phyloP scores from a whole-genome alignment of 1,284 basidiomycete species.

The Ceratorhiza oryzae-sativae region DNA sequence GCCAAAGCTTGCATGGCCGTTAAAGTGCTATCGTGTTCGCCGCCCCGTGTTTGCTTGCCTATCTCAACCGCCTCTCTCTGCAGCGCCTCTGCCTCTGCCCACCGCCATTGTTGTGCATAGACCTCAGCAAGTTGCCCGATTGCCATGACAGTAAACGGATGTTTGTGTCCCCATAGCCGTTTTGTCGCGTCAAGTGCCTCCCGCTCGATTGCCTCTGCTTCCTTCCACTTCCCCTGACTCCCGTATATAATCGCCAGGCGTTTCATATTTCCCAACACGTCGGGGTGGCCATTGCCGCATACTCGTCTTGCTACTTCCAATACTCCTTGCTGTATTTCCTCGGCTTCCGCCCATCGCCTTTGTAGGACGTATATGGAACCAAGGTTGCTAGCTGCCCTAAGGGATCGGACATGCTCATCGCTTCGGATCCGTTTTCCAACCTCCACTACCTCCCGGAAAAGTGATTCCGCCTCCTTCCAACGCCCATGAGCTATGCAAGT shows the following conservation, averaged over 20 bases:
- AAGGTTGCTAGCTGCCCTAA: neutral
- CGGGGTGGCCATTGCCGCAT: neutral
- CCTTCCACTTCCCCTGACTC: neutral
- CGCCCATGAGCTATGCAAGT: neutral
- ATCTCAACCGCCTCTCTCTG: neutral
- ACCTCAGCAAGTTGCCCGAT: neutral
- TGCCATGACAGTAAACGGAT: neutral
- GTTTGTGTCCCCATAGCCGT: neutral
- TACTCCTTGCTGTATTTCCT: neutral
- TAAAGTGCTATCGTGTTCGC: neutral
- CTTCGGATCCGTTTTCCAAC: neutral
- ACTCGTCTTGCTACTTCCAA: neutral
- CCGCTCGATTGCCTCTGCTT: neutral
- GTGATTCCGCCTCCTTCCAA: neutral
- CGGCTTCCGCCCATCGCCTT: slow-evolving; percentile 9
- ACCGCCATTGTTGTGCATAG: neutral
- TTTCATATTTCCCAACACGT: neutral
- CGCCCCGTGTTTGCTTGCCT: neutral
- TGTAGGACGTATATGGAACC: neutral
- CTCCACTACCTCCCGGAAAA: neutral
- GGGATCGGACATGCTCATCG: neutral
- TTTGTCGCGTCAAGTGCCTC: neutral
- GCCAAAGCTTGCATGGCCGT: neutral
- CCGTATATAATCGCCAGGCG: neutral
- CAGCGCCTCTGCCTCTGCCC: neutral